Evolutionary conservation across 2,329 filamentous ascomycete genomes (phyloP).

Genomic region (Microcyclospora pomicola): DNA sequence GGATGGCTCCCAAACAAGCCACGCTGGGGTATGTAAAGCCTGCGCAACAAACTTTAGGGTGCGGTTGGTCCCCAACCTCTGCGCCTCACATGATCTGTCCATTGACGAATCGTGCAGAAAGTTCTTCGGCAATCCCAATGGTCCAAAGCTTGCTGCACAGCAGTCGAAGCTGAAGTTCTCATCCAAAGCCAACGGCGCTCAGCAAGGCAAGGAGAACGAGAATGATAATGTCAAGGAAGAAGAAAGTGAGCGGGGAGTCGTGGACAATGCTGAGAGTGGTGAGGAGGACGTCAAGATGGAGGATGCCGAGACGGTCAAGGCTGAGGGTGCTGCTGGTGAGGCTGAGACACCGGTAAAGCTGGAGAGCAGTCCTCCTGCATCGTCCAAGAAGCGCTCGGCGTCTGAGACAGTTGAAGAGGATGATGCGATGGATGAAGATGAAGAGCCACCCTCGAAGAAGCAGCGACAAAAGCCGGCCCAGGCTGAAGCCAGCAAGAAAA

Average conservation of each 20-base stretch:
- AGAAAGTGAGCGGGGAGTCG: slow-evolving; percentile 7
- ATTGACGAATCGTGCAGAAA: slow-evolving; percentile 43
- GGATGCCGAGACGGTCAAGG: slow-evolving; percentile 10
- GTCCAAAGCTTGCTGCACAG: slow-evolving; percentile 46
- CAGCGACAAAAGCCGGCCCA: slow-evolving; percentile 16
- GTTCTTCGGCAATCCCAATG: slow-evolving; percentile 62
- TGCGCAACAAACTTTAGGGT: slow-evolving; percentile 62
- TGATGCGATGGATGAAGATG: slow-evolving; percentile 11
- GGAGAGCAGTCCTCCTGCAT: slow-evolving; percentile 7
- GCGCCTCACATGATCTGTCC: too few species aligned
- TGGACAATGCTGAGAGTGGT: slow-evolving; percentile 13
- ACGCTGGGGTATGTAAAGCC: slow-evolving; percentile 78
- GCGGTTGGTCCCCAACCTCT: slow-evolving; percentile 23
- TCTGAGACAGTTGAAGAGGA: slow-evolving; percentile 14
- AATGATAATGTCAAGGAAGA: slow-evolving; percentile 7
- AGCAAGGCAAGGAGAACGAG: slow-evolving; percentile 7
- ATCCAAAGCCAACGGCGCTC: slow-evolving; percentile 15
- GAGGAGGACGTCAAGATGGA: slow-evolving; percentile 23
- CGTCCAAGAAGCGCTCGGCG: slow-evolving; percentile 17
- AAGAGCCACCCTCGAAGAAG: slow-evolving; percentile 24
- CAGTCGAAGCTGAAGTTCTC: slow-evolving; percentile 71
- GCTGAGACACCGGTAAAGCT: slow-evolving; percentile 9
- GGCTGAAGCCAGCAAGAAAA: slow-evolving; percentile 14
- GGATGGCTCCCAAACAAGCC: slow-evolving; percentile 53
- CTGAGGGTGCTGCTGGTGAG: slow-evolving; percentile 12